Evolutionary conservation across 2,329 filamentous ascomycete species (phyloP).

Genomic region (Aspergillus novoparasiticus): DNA sequence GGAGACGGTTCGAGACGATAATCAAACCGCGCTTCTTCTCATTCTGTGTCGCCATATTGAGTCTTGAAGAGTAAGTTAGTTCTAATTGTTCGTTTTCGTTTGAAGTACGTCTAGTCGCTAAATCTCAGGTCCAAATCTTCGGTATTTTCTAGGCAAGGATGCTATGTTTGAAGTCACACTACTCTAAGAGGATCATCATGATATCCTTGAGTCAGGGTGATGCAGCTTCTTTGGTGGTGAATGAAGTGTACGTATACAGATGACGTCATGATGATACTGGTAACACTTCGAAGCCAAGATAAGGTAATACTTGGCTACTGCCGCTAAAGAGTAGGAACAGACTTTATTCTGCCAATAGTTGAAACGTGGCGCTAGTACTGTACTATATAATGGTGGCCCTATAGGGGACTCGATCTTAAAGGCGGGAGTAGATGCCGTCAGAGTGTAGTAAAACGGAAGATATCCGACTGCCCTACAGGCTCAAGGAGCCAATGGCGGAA

Average conservation of each 20-base stretch:
- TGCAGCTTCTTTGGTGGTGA: not conserved
- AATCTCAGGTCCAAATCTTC: not conserved
- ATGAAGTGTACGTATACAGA: not conserved
- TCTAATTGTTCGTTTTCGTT: not conserved
- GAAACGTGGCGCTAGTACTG: not conserved
- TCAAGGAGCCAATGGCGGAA: not conserved
- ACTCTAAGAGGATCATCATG: not conserved
- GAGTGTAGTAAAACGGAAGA: not conserved
- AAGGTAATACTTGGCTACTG: not conserved
- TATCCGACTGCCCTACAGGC: not conserved
- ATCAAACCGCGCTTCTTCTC: slow-evolving; percentile 47
- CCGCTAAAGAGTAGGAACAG: not conserved
- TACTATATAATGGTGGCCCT: not conserved
- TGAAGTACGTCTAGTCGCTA: not conserved
- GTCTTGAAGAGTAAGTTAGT: not conserved
- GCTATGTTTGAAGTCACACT: not conserved
- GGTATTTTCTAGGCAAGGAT: not conserved
- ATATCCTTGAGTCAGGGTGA: not conserved
- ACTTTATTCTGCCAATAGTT: not conserved
- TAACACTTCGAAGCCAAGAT: not conserved
- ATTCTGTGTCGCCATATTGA: not conserved
- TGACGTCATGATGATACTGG: slow-evolving; percentile 4
- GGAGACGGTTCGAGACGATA: slow-evolving; percentile 87
- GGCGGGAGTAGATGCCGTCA: not conserved
- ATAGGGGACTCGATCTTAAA: not conserved